Evolutionary conservation across 306 rosid genomes (phyloP).

Genomic region (Rubus parviflorus): DNA sequence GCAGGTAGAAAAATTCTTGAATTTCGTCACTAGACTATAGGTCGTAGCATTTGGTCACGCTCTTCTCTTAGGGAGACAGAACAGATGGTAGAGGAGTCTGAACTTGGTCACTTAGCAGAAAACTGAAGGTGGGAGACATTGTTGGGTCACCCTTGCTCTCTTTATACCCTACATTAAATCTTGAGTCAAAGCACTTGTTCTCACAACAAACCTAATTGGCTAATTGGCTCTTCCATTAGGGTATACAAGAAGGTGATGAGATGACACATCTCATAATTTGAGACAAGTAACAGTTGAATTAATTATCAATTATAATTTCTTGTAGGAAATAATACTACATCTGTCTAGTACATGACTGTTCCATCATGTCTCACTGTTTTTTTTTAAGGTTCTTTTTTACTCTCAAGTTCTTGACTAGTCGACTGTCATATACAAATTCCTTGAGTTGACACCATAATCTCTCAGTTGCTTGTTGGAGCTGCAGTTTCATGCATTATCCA

Average conservation of each 20-base stretch:
- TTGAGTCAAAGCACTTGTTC: constrained; percentile 42
- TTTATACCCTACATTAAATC: constrained; percentile 49
- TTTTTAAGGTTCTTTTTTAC: background rate
- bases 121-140: constrained; percentile 63
- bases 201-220: constrained; percentile 25
- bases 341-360: background rate
- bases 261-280: background rate
- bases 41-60: constrained; percentile 43
- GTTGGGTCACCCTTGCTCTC: constrained; percentile 55
- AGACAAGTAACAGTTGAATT: background rate
- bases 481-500: background rate
- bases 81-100: constrained; percentile 42
- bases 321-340: background rate
- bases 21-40: background rate
- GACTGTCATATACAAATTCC: constrained; percentile 6
- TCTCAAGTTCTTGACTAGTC: background rate
- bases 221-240: constrained; percentile 28
- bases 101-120: constrained; percentile 36
- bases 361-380: background rate
- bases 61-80: constrained; percentile 39
- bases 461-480: constrained; percentile 20
- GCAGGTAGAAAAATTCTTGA: background rate
- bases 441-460: constrained; percentile 15
- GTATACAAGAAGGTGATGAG: constrained; percentile 16
- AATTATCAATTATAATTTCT: background rate